These are phyloP conservation scores for Rhodosporidiobolus odoratus DNA, from an alignment of 768 basidiomycete species.

Conservation along the genomic window DNA sequence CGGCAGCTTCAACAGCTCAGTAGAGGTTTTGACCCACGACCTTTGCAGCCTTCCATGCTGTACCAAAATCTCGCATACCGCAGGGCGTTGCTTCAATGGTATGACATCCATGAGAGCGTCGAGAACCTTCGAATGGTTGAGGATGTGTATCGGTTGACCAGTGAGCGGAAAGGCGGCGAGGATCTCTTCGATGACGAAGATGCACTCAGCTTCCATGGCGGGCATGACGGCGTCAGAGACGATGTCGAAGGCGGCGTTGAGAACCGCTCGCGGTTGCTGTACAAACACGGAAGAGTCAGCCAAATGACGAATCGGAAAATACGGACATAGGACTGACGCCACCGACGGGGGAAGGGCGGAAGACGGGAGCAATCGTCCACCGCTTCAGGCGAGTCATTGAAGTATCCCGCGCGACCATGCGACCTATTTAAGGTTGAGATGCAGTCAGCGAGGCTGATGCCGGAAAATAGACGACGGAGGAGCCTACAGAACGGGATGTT, in stretches of 20 bases:
- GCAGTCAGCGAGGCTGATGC: neutral
- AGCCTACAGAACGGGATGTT: constrained; percentile 41
- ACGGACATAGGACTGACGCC: constrained; percentile 29
- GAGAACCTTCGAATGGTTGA: constrained; percentile 42
- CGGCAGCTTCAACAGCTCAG: constrained; percentile 38
- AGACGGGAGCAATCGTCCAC: constrained; percentile 43
- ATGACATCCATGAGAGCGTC: constrained; percentile 38
- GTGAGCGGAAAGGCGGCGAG: constrained; percentile 32
- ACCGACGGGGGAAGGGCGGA: constrained; percentile 36
- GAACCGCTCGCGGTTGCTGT: constrained; percentile 38
- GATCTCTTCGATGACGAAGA: constrained; percentile 38
- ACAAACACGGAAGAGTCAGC: too few species aligned
- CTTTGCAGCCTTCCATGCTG: constrained; percentile 32
- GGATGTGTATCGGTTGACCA: constrained; percentile 35
- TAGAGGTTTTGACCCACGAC: constrained; percentile 33
- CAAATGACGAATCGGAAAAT: neutral
- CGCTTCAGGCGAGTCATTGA: constrained; percentile 42
- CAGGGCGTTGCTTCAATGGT: constrained; percentile 32
- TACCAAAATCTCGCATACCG: constrained; percentile 38
- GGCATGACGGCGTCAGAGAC: constrained; percentile 42
- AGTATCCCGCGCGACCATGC: constrained; percentile 41
- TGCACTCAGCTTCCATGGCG: constrained; percentile 43
- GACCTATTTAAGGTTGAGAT: constrained; percentile 12
- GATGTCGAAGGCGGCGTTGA: constrained; percentile 45
- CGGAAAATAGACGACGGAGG: neutral